Percentiles rank a stretch among this genome's conserved stretches.
phyloP scores from a whole-genome alignment of 306 rosid genomes.

The Arachis hypogaea region DNA sequence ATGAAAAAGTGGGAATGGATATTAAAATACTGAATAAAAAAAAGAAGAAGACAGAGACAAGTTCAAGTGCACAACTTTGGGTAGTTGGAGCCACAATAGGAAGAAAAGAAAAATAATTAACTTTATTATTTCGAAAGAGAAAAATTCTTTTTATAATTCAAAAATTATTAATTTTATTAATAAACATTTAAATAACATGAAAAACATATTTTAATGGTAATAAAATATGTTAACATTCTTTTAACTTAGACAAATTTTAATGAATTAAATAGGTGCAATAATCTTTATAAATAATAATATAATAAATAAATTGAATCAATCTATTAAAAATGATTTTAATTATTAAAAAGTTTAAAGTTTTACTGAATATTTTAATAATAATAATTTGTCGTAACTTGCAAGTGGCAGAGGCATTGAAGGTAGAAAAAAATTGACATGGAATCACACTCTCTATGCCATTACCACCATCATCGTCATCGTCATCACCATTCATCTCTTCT shows the following conservation, averaged over 20 bases:
- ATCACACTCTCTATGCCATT: slow-evolving; percentile 9
- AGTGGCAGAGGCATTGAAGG: slow-evolving; percentile 28
- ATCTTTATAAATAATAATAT: too few relatives aligned
- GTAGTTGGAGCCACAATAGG: slow-evolving; percentile 37
- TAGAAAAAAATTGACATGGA: slow-evolving; percentile 29
- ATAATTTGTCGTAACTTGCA: slow-evolving; percentile 47
- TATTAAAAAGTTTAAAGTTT: neutral
- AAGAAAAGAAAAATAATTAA: neutral
- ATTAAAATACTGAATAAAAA: neutral
- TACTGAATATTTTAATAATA: slow-evolving; percentile 37
- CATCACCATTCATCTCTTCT: neutral
- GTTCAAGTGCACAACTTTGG: slow-evolving; percentile 36
- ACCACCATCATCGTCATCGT: neutral
- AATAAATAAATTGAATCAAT: too few relatives aligned
- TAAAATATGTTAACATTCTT: too few relatives aligned
- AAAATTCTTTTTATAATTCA: too few relatives aligned
- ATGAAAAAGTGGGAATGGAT: slow-evolving; percentile 1
- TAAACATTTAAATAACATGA: too few relatives aligned
- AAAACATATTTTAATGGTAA: too few relatives aligned
- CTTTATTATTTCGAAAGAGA: too few relatives aligned
- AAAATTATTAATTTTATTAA: neutral
- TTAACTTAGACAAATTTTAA: too few relatives aligned
- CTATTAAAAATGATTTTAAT: too few relatives aligned
- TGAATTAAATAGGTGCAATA: too few relatives aligned
- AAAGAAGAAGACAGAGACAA: slow-evolving; percentile 18